Percentiles rank a stretch among this genome's conserved stretches.
phyloP scores from a whole-genome alignment of 768 basidiomycete genomes.

The Hypholoma fasciculare region DNA sequence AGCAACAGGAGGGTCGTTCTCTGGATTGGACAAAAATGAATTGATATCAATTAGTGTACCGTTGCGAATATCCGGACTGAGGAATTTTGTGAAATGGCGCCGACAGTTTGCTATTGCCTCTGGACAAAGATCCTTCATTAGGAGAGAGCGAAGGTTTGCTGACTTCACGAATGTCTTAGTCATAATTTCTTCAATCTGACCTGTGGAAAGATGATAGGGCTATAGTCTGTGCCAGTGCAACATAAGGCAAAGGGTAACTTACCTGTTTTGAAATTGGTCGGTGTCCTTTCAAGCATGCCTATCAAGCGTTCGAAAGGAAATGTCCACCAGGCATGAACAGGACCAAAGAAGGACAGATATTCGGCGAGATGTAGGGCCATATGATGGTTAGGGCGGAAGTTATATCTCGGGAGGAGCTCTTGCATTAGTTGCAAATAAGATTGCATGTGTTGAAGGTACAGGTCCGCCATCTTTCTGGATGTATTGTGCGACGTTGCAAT shows the following conservation, averaged over 20 bases:
- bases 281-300: conserved; percentile 18
- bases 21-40: neutral
- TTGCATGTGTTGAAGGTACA: conserved; percentile 16
- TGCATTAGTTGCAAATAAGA: conserved; percentile 29
- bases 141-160: neutral
- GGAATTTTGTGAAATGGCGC: neutral
- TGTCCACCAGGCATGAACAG: conserved; percentile 35
- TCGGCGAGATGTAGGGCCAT: conserved; percentile 36
- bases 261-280: conserved; percentile 16
- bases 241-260: no score
- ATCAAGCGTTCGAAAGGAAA: conserved; percentile 38
- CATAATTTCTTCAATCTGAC: conserved; percentile 3
- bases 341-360: conserved; percentile 31
- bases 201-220: no score
- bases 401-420: conserved; percentile 28
- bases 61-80: neutral
- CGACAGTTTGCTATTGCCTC: neutral
- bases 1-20: neutral
- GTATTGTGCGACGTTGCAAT: conserved; percentile 21
- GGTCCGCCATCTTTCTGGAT: conserved; percentile 3
- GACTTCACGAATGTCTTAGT: conserved; percentile 1
- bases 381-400: conserved; percentile 37
- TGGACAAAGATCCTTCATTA: conserved; percentile 5
- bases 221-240: no score
- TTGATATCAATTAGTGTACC: neutral